Conservation (phyloP, 2,329 filamentous ascomycete genomes). For the Leptographium flavum region DNA sequence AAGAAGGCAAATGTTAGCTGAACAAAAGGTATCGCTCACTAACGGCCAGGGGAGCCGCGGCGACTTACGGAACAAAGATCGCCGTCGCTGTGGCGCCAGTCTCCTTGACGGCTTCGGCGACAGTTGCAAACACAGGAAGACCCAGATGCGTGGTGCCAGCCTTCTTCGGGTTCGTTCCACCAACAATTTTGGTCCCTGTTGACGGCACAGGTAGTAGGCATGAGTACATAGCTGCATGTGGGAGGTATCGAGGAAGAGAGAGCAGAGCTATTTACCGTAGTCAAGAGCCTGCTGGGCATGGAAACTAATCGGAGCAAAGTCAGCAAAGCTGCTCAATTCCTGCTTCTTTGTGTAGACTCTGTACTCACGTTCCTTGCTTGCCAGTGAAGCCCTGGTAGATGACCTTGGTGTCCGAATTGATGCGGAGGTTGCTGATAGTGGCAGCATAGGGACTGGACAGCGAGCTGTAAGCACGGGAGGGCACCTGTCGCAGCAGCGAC, state of each 20-base stretch:
- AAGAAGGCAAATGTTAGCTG: background rate
- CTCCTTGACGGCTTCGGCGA: constrained; percentile 76
- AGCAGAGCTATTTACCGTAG: constrained; percentile 65
- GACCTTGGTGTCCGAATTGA: constrained; percentile 87
- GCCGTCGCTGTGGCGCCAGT: constrained; percentile 84
- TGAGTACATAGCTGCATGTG: background rate
- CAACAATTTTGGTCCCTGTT: constrained; percentile 86
- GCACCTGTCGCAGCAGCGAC: constrained; percentile 50
- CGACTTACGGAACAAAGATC: constrained; percentile 80
- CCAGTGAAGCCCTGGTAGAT: constrained; percentile 96
- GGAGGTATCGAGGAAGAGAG: background rate
- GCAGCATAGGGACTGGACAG: constrained; percentile 53
- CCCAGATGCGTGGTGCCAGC: constrained; percentile 80
- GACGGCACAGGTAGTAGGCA: background rate
- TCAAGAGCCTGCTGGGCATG: constrained; percentile 96
- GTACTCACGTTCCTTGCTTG: constrained; percentile 80
- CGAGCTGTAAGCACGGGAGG: constrained; percentile 62
- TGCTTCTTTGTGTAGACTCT: constrained; percentile 20
- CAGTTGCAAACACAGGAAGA: constrained; percentile 83
- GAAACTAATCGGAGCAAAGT: constrained; percentile 46
- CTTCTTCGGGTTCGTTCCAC: constrained; percentile 98
- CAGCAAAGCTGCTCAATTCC: background rate
- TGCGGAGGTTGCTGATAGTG: constrained; percentile 76
- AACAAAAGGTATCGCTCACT: background rate
- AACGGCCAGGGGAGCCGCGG: background rate